Evolutionary conservation across 2,329 filamentous ascomycete genomes (phyloP).

Genomic region (Diaporthe australafricana): DNA sequence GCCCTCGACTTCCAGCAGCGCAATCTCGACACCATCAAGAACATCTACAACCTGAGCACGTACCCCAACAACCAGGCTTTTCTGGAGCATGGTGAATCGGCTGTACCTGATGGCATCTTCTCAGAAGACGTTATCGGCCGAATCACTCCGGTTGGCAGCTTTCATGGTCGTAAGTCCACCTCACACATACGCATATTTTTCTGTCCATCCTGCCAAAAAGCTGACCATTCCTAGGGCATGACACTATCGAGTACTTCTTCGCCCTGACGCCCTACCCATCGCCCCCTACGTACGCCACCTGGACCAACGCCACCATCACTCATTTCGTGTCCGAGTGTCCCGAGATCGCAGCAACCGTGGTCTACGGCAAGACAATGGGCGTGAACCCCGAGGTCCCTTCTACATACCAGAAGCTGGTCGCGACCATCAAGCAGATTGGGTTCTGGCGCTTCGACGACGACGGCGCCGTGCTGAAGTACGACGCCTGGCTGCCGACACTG

Average conservation of each 20-base stretch:
- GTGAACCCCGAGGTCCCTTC: conserved; percentile 39
- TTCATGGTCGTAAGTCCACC: conserved; percentile 42
- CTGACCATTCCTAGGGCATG: conserved; percentile 45
- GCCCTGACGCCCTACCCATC: conserved; percentile 51
- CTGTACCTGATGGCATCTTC: conserved; percentile 54
- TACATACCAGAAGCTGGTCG: conserved; percentile 43
- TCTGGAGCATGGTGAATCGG: conserved; percentile 46
- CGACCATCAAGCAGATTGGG: conserved; percentile 52
- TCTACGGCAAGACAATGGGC: conserved; percentile 50
- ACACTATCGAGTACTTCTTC: conserved; percentile 58
- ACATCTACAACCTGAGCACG: conserved; percentile 54
- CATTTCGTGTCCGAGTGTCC: conserved; percentile 50
- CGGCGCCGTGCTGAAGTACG: conserved; percentile 55
- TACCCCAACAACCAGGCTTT: conserved; percentile 53
- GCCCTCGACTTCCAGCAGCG: conserved; percentile 39
- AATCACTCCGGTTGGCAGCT: conserved; percentile 55
- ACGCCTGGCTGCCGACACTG: conserved; percentile 57
- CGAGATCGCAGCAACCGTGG: conserved; percentile 50
- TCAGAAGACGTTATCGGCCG: conserved; percentile 50
- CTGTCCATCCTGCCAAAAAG: neutral
- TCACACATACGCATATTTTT: no score
- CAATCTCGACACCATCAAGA: conserved; percentile 51
- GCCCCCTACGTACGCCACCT: conserved; percentile 44
- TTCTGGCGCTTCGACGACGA: conserved; percentile 60
- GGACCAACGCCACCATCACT: conserved; percentile 48